phyloP scores from a whole-genome alignment of 441 rosid species.

The Syzygium malaccense region DNA sequence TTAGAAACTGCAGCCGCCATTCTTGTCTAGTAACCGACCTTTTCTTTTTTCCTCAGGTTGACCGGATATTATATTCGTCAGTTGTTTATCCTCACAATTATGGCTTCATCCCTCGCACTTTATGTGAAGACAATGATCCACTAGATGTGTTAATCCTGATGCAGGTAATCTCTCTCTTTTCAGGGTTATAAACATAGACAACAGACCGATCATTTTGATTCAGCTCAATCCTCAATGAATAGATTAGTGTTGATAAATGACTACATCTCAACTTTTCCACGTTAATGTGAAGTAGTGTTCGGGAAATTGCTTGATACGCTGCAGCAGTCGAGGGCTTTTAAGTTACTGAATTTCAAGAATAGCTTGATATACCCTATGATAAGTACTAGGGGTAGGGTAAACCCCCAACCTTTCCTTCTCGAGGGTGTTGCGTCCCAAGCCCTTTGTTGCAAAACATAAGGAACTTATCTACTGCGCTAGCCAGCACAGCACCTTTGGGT shows the following conservation, averaged over 20 bases:
- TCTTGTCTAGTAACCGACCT: neutral
- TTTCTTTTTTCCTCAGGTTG: slow-evolving; percentile 43
- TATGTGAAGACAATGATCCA: slow-evolving; percentile 96
- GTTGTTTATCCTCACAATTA: slow-evolving; percentile 97
- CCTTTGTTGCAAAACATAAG: neutral
- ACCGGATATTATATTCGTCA: slow-evolving; percentile 76
- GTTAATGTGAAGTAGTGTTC: neutral
- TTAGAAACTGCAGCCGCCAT: neutral
- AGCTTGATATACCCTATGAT: neutral
- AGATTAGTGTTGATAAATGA: neutral
- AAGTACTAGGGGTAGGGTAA: neutral
- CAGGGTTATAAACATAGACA: neutral
- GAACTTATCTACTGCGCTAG: neutral
- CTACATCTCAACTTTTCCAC: neutral
- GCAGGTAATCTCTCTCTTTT: slow-evolving; percentile 51
- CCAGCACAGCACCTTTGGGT: neutral
- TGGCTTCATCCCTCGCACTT: slow-evolving; percentile 85
- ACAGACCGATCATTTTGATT: neutral
- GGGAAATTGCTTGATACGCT: neutral
- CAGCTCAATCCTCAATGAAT: neutral
- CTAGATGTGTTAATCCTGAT: slow-evolving; percentile 83
- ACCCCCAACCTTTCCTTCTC: neutral
- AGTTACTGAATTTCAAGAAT: neutral
- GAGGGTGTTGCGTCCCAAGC: neutral
- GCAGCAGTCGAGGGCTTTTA: neutral